Conservation (phyloP, 805 yeast genomes). For the Yamadazyma phyllophila region DNA sequence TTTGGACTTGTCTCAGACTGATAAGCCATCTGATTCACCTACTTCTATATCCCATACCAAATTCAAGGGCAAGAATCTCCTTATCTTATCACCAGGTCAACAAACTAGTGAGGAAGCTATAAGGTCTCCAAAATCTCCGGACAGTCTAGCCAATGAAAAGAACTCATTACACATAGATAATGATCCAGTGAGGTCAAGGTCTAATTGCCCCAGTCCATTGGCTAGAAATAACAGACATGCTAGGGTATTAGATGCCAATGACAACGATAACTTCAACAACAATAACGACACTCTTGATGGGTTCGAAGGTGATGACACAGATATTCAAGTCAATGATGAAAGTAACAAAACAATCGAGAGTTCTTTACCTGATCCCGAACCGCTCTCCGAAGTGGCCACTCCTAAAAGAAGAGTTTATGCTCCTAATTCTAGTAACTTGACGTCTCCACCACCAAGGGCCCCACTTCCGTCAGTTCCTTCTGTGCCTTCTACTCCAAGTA, state of each 20-base stretch:
- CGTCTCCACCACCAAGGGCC: slow-evolving; percentile 41
- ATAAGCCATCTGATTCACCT: slow-evolving; percentile 10
- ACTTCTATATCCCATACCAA: slow-evolving; percentile 18
- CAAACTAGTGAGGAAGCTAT: slow-evolving; percentile 22
- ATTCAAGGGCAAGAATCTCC: slow-evolving; percentile 28
- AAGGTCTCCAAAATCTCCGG: slow-evolving; percentile 12
- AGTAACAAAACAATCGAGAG: background rate
- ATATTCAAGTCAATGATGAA: background rate
- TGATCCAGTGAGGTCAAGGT: slow-evolving; percentile 14
- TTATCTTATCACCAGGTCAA: slow-evolving; percentile 40
- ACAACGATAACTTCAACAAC: slow-evolving; percentile 15
- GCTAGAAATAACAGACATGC: slow-evolving; percentile 46
- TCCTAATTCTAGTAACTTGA: slow-evolving; percentile 7
- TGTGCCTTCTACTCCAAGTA: slow-evolving; percentile 10
- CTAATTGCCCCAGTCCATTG: slow-evolving; percentile 37
- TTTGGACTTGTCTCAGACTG: slow-evolving; percentile 7
- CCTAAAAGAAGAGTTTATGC: slow-evolving; percentile 16
- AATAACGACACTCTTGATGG: background rate
- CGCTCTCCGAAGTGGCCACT: slow-evolving; percentile 10
- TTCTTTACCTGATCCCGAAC: slow-evolving; percentile 8
- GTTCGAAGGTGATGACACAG: background rate
- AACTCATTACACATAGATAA: slow-evolving; percentile 8
- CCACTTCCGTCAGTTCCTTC: slow-evolving; percentile 22
- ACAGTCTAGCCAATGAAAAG: slow-evolving; percentile 7
- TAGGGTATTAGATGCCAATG: slow-evolving; percentile 39